Percentiles rank a stretch among this genome's conserved stretches.
These are phyloP conservation scores for Lophiotrema nucula DNA, from an alignment of 495 filamentous ascomycete species.

Conservation along the genomic window DNA sequence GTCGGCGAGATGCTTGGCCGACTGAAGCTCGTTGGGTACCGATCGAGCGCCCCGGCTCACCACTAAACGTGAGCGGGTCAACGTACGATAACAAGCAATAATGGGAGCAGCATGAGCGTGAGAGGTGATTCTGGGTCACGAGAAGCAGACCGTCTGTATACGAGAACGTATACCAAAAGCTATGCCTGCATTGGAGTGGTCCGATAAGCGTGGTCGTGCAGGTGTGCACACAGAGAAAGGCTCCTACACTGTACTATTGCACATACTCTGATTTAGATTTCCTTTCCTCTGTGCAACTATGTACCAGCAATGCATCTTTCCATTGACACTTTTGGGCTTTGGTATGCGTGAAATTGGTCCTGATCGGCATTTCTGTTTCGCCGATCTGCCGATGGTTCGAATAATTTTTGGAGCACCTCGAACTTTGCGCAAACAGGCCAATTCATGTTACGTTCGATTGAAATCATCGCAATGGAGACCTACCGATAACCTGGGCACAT, in stretches of 20 bases:
- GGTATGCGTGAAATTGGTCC: no score
- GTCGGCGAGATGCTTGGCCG: constrained; percentile 95
- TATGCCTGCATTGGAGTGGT: not conserved
- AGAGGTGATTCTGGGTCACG: no score
- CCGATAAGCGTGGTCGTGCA: not conserved
- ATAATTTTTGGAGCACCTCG: no score
- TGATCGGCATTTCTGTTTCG: no score
- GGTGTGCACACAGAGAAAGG: constrained; percentile 3
- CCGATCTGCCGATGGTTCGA: no score
- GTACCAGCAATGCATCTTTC: constrained; percentile 19
- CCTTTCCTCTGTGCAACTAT: constrained; percentile 28
- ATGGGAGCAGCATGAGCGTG: not conserved
- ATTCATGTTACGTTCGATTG: no score
- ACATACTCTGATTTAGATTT: constrained; percentile 35
- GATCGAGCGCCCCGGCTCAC: constrained; percentile 34
- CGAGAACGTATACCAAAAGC: not conserved
- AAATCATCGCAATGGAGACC: no score
- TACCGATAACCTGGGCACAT: no score
- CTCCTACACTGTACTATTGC: constrained; percentile 36
- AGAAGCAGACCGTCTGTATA: not conserved
- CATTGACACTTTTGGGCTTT: no score
- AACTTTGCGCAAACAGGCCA: no score
- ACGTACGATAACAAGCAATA: not conserved
- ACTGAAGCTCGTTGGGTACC: constrained; percentile 89
- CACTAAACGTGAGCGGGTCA: constrained; percentile 34